These are phyloP conservation scores for Mediolabrus comicus DNA, from an alignment of 108 stramenopile species.

Conservation along the genomic window DNA sequence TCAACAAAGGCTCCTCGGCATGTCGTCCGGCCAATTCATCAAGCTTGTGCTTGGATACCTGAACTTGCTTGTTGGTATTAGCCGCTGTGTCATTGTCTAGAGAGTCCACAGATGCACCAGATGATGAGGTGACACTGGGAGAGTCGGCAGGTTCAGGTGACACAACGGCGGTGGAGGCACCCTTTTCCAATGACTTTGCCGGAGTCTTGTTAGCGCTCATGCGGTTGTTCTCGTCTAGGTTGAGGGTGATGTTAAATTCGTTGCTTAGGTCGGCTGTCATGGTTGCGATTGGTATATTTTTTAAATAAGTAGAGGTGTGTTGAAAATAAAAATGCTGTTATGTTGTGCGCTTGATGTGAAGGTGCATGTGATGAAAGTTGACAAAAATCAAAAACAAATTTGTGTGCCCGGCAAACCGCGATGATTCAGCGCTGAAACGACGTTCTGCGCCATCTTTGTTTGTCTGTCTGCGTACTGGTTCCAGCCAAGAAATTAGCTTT, in stretches of 20 bases:
- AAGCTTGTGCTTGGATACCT: background rate
- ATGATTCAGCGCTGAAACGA: background rate
- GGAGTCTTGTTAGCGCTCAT: conserved; percentile 16
- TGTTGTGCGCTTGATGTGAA: background rate
- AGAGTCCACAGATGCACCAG: conserved; percentile 10
- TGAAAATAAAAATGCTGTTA: background rate
- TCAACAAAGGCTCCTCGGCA: conserved; percentile 18
- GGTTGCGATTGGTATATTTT: background rate
- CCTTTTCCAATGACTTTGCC: background rate
- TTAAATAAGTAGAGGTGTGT: background rate
- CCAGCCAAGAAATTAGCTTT: background rate
- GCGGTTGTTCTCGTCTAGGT: conserved; percentile 34
- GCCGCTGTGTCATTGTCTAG: background rate
- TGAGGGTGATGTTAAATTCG: conserved; percentile 29
- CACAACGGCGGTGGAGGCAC: conserved; percentile 1
- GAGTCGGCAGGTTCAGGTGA: conserved; percentile 18
- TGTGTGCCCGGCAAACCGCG: background rate
- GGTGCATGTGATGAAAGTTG: too few species aligned
- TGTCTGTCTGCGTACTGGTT: background rate
- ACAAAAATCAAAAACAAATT: background rate
- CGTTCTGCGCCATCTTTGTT: background rate
- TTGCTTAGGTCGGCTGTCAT: conserved; percentile 34
- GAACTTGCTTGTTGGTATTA: background rate
- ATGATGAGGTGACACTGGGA: conserved; percentile 20
- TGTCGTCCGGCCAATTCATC: background rate